Evolutionary conservation across 2,329 filamentous ascomycete genomes (phyloP), one percentile per base, ranked within the genome.

Genomic region (Cladorrhinum sp.): DNA sequence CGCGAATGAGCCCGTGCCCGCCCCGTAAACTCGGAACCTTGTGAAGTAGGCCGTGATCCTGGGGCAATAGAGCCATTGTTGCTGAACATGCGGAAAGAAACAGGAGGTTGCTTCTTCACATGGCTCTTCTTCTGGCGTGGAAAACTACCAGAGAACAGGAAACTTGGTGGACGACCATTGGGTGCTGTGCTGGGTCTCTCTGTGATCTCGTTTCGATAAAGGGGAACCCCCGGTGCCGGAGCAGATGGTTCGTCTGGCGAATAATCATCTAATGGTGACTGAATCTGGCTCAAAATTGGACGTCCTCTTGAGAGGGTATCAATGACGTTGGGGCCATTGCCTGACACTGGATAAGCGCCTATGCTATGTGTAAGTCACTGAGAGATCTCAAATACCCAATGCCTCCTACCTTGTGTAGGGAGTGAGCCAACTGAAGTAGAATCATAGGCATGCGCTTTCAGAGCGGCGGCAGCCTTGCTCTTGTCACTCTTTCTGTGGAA

Each of bases 261-360:
- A 8, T 36, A 24, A 10, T 32, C 49, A 9, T 63, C 59, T 9
- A 65, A 49, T 12, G 67, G 64, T 8, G 65, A 60, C 48, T 69
- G 62, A 3, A 67, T 66, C 54, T 71, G 65, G 60, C 62, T 71
- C 48, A 73, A 65, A 36, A 66, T 66, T 6, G 69, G 65, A 25
- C 73, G 70, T 18, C 72, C 72, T 50, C 71, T 71, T 50, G 76
- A 72, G 16, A 77, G 70, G 49, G 70, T 67, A 53, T 76, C 73
- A 54, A 76, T 62, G 20, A 75, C 68, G 57, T 70, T 75, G 22
- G 70, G 68, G 3, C 76, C 77, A 68, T 78, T 79, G 36, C 76
- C 76, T 20, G 72, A 68, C 29, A 78, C 72, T 2, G 77, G 75
- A 59, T 75, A 75, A 4, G 72, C 73, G 41, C 76, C 79, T 76